These are phyloP conservation scores for Saxophila tyrrhenica DNA, from an alignment of 495 filamentous ascomycete species.

Conservation along the genomic window DNA sequence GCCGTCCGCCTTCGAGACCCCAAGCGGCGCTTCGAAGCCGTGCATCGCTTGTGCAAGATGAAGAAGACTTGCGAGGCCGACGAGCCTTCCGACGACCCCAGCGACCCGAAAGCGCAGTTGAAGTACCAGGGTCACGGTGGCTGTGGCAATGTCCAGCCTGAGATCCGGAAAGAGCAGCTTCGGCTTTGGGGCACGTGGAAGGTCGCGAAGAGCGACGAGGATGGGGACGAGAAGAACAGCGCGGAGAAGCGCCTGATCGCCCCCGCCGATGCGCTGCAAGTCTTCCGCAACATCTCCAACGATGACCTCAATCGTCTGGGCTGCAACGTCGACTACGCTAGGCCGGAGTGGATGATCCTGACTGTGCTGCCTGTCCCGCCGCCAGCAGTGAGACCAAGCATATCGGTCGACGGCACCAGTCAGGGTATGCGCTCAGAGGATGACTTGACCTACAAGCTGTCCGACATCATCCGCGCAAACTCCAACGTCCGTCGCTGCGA, in stretches of 20 bases:
- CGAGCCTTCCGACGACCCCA: conserved; percentile 45
- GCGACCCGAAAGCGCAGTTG: conserved; percentile 35
- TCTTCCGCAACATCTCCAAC: conserved; percentile 71
- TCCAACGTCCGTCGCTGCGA: conserved; percentile 82
- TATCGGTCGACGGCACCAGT: conserved; percentile 81
- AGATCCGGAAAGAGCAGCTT: conserved; percentile 73
- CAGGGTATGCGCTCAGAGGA: conserved; percentile 89
- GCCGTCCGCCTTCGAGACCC: conserved; percentile 77
- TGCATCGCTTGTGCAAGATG: conserved; percentile 80
- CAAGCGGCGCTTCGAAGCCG: conserved; percentile 80
- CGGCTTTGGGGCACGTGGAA: conserved; percentile 74
- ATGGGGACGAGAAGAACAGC: conserved; percentile 42
- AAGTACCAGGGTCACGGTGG: conserved; percentile 61
- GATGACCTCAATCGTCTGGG: conserved; percentile 78
- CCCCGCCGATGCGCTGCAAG: conserved; percentile 69
- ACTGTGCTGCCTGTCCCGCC: conserved; percentile 91
- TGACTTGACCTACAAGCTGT: conserved; percentile 96
- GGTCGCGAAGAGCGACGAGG: conserved; percentile 59
- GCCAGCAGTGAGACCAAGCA: conserved; percentile 88
- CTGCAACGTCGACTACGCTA: conserved; percentile 81
- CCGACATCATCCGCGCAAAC: conserved; percentile 96
- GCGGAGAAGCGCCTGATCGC: conserved; percentile 75
- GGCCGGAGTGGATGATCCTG: conserved; percentile 97
- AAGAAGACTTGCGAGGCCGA: conserved; percentile 74
- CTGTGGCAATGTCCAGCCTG: conserved; percentile 83